Base-by-base conservation (phyloP, 441 rosid species). In the Gossypium davidsonii region DNA sequence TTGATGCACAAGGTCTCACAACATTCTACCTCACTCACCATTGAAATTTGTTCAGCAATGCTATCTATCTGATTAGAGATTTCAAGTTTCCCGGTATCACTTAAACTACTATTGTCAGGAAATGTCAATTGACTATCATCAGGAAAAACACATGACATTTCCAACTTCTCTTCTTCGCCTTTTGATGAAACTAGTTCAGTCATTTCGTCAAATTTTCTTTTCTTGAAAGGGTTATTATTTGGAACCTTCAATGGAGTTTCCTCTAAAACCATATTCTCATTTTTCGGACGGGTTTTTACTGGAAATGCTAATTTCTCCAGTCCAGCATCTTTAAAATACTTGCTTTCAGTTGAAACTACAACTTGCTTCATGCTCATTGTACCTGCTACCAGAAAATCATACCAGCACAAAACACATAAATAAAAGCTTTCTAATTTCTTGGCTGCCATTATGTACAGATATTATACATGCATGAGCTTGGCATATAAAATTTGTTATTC, bases 141-240 rank as follows among this genome's bases (percentile, higher is more conserved):
- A 0, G 79, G 81, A 67, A 80, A 70, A 31, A 39, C 42, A 65
- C 70, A 53, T 42, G 51, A 34, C 9, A 56, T 26, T 71, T 83
- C 83, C 72, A 53, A 48, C 71, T 52, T 66, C 55, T 78, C 75
- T n/a, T 67, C 58, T 1, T 76, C 79, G 18, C 73, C 76, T 26
- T 31, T 60, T 58, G 48, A 76, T 51, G 86, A 56, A 80, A 72
- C 76, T 70, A 84, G 84, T 64, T 80, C 75, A 2, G 49, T 1
- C 3, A 31, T 71, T 39, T 64, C 78, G 62, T 71, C 79, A 7
- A 70, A 68, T 73, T 83, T 83, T 61, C 82, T 79, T 76, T 79
- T 88, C 79, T 73, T 82, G 83, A 90, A 91, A 1, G 95, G 97
- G 63, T 91, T 91, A 79, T 89, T 86, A 69, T 80, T 66, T 0